Base-by-base conservation (phyloP, 768 basidiomycete species). In the Xerocomus spinulosus region DNA sequence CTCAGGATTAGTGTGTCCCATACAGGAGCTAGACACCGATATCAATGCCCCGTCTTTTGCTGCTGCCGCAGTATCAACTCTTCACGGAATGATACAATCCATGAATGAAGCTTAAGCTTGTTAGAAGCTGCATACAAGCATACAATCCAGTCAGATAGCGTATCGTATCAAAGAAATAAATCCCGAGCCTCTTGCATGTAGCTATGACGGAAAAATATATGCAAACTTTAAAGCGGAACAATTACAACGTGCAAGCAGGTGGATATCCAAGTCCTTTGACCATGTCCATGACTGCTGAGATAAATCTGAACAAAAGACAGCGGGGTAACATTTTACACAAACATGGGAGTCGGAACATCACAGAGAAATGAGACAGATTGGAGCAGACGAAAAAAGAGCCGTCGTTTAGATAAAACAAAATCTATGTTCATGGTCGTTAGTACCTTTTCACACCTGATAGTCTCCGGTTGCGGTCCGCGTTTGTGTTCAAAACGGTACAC, bases 261-360 rank as follows among this genome's bases (percentile, higher is more conserved):
- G 70, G 70, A 68, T 62, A 69, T 74, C 75, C 73, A 68, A 67
- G 77, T 79, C 77, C 78, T 71, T 77, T 75, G 73, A 75, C 76
- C 69, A 52, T 61, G 66, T 69, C 61, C 69, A 66, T 55, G 53
- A 50, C 51, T 54, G 52, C 57, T 66, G 54, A 63, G 60, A 59
- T 49, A 51, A 44, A 24, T 54, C 48, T 58, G 62, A 64, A 61
- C 48, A 46, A 44, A 29, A 60, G 52, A 43, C 64, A 33, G 33
- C 58, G 63, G 45, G 64, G 63, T 66, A 68, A 62, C 63, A 50
- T 49, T 51, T 61, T 57, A 59, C 49, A 60, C 40, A 39, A 52
- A 49, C 46, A 51, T 49, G 52, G 50, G 50, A 52, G 49, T 46
- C 26, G 13, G 26, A 45, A 54, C 59, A 46, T 60, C 54, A 51